Conservation (phyloP, 306 rosid genomes). For the Dalbergia cochinchinensis region DNA sequence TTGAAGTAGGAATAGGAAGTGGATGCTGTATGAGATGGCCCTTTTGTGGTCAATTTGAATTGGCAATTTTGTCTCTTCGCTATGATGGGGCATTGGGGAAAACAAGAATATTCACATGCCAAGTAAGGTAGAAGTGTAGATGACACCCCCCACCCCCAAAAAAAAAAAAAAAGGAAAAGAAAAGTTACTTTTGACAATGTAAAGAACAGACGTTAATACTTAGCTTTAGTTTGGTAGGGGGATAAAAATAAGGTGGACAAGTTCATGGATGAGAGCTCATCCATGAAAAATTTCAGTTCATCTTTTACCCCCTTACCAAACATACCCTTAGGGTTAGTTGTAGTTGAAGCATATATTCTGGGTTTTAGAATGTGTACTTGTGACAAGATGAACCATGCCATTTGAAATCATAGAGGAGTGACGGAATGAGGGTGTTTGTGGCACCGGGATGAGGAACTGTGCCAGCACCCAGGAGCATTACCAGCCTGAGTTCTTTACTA, state of each 20-base stretch:
- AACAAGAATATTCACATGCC: background rate
- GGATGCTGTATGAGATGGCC: background rate
- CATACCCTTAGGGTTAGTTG: constrained; percentile 25
- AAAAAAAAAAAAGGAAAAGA: background rate
- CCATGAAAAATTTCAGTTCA: too few relatives aligned
- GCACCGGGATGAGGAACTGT: background rate
- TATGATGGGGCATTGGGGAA: background rate
- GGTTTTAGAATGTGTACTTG: background rate
- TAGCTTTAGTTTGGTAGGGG: too few relatives aligned
- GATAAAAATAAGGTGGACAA: too few relatives aligned
- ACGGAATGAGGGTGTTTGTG: background rate
- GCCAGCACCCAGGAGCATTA: background rate
- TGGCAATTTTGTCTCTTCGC: background rate
- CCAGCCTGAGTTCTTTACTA: background rate
- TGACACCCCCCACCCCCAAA: too few relatives aligned
- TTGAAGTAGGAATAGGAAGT: background rate
- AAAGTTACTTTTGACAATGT: too few relatives aligned
- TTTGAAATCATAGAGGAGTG: background rate
- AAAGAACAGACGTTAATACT: background rate
- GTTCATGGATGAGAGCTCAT: too few relatives aligned
- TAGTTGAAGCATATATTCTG: constrained; percentile 9
- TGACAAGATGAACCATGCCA: background rate
- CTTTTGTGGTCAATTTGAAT: background rate
- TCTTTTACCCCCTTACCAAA: background rate
- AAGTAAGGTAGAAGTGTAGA: background rate